A percentile compares a stretch with the other conserved stretches of the same genome.
phyloP scores from a whole-genome alignment of 495 filamentous ascomycete genomes.

The Mycothermus thermophilus region DNA sequence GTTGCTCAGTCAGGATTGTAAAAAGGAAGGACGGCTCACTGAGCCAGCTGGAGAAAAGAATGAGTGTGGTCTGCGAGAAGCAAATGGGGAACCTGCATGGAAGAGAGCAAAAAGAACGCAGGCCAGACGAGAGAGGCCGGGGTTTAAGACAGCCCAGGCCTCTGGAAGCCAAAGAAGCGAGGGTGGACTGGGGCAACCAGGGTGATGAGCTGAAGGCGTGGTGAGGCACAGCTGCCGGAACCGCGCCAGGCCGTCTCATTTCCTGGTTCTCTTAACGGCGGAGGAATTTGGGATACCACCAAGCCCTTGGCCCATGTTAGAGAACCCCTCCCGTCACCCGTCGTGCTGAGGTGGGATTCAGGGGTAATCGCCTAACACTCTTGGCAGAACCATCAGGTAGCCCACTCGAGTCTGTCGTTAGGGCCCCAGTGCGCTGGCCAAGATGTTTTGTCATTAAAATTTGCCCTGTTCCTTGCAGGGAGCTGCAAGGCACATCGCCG shows the following conservation, averaged over 20 bases:
- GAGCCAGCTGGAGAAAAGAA: slow-evolving; percentile 30
- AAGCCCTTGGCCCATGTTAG: not conserved
- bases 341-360: not conserved
- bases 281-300: no score
- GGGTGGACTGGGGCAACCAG: not conserved
- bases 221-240: no score
- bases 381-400: slow-evolving; percentile 5
- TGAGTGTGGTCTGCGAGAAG: slow-evolving; percentile 14
- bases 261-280: not conserved
- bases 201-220: slow-evolving; percentile 1
- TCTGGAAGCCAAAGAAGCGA: slow-evolving; percentile 4
- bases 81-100: slow-evolving; percentile 10
- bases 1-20: slow-evolving; percentile 1
- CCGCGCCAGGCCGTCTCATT: not conserved
- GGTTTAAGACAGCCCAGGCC: slow-evolving; percentile 5
- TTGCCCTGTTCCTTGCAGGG: slow-evolving; percentile 15
- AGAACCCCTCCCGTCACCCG: no score
- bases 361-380: slow-evolving; percentile 7
- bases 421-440: not conserved
- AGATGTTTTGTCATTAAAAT: slow-evolving; percentile 4
- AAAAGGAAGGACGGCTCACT: slow-evolving; percentile 16
- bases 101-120: slow-evolving; percentile 8
- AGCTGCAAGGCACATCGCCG: slow-evolving; percentile 13
- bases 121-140: slow-evolving; percentile 1
- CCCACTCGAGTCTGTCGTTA: not conserved